Conservation (phyloP, 257 asterid species). For the Solanum commersonii region DNA sequence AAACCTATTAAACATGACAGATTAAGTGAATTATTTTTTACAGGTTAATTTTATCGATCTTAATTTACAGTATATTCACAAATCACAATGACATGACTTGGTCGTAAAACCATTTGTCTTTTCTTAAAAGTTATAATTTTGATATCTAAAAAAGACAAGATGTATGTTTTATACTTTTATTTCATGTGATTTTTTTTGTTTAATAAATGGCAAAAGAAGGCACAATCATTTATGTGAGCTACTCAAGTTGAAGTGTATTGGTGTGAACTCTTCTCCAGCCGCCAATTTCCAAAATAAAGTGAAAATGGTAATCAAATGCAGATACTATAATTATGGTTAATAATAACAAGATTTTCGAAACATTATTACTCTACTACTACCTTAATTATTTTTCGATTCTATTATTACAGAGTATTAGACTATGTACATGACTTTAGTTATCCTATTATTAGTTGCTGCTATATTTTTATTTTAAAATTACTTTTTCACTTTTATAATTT, state of each 20-base stretch:
- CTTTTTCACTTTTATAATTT: neutral
- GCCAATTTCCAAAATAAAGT: conserved; percentile 1
- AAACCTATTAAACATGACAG: neutral
- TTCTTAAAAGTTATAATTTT: neutral
- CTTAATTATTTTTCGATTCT: neutral
- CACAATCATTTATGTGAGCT: neutral
- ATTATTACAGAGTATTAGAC: neutral
- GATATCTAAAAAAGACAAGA: neutral
- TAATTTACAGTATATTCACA: neutral
- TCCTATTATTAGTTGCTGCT: neutral
- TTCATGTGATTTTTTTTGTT: neutral
- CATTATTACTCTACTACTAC: neutral
- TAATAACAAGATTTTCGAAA: neutral
- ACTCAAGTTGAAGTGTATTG: neutral
- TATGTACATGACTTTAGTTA: neutral
- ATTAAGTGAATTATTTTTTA: neutral
- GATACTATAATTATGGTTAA: neutral
- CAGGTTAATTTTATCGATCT: neutral
- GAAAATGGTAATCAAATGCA: neutral
- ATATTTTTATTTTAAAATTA: neutral
- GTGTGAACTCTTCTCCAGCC: neutral
- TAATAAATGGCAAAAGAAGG: neutral
- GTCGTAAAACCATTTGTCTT: neutral
- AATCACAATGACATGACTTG: neutral
- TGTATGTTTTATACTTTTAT: neutral